These are phyloP conservation scores for Coemansia sp. DNA, from an alignment of 192 early-diverging fungal species.

Conservation along the genomic window DNA sequence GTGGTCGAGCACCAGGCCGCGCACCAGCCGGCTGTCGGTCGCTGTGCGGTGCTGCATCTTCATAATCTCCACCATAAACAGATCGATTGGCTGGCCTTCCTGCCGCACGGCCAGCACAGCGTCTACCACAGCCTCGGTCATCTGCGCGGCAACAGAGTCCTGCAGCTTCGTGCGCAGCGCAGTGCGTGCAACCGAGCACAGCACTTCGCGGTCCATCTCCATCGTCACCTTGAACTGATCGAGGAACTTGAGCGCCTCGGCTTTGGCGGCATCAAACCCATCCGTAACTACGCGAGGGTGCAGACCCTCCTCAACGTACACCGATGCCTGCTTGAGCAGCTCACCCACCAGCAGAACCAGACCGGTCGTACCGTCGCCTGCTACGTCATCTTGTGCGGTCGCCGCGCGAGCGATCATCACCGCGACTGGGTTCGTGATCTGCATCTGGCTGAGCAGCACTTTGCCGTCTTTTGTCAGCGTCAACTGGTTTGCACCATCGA, in stretches of 20 bases:
- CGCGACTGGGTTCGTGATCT: constrained; percentile 99
- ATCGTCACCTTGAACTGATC: constrained; percentile 79
- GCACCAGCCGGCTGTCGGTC: constrained; percentile 92
- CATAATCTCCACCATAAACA: constrained; percentile 99
- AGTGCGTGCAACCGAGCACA: constrained; percentile 89
- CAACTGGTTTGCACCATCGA: constrained; percentile 92
- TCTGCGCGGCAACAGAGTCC: constrained; percentile 80
- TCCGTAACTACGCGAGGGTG: constrained; percentile 95
- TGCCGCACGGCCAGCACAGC: constrained; percentile 85
- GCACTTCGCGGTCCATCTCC: constrained; percentile 85
- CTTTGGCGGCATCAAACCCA: constrained; percentile 96
- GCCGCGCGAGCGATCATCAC: constrained; percentile 99
- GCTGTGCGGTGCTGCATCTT: constrained; percentile 99
- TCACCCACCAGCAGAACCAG: constrained; percentile 97
- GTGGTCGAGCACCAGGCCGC: constrained; percentile 96
- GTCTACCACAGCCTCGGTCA: constrained; percentile 97
- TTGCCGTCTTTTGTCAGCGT: constrained; percentile 99
- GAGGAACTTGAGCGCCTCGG: constrained; percentile 91
- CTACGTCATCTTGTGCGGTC: constrained; percentile 98
- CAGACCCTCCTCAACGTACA: constrained; percentile 92
- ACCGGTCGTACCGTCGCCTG: constrained; percentile 97
- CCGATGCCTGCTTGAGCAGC: constrained; percentile 92
- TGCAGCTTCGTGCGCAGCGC: constrained; percentile 95
- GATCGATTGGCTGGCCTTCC: constrained; percentile 86
- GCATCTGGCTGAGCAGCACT: constrained; percentile 98